Evolutionary conservation across 768 basidiomycete genomes (phyloP), one percentile per base, ranked within the genome.

Genomic region (Tulasnella sp.): DNA sequence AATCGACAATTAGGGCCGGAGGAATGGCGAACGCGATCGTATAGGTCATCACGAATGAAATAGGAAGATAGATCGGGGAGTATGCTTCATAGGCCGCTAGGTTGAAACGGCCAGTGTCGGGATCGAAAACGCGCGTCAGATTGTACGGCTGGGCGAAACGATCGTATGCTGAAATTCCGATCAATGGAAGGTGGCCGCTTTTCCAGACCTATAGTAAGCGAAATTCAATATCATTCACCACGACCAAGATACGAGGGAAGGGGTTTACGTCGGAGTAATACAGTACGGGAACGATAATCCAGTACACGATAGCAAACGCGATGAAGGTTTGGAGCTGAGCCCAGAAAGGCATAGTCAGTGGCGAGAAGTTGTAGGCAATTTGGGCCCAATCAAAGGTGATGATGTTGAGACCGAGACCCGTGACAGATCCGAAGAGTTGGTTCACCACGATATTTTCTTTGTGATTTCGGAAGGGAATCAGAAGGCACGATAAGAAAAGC

Each of bases 311-410:
- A 41, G 94, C 87, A 79, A 98, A 97, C 5, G 93, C 93, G 36
- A 79, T 76, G 78, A 94, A 92, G 74, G 94, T 85, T 79, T 98
- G 95, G 35, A 90, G 90, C 79, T 93, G 87, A 1, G 95, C 97
- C 96, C 96, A 98, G 96, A 96, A 99, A 2, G 96, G 97, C 42
- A 89, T 84, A 81, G 88, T 86, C 67, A 92, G 80, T 9, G 91
- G 91, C 41, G 86, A 88, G 3, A 86, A 87, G 67, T 89, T 84
- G 85, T 86, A 91, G 19, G 85, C 75, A 63, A 92, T 86, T 77
- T 90, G 85, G 81, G 84, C 75, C 96, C 96, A 98, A 80, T 98
- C 96, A 79, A 98, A 97, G 1, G 95, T 97, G 73, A 98, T 76
- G 69, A 95, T 71, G 69, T 92, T 89, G 89, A 97, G 89, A 8